Percentiles rank a stretch among this genome's conserved stretches.
These are phyloP conservation scores for Carex scoparia DNA, from an alignment of 176 grass and related monocot species.

Conservation along the genomic window DNA sequence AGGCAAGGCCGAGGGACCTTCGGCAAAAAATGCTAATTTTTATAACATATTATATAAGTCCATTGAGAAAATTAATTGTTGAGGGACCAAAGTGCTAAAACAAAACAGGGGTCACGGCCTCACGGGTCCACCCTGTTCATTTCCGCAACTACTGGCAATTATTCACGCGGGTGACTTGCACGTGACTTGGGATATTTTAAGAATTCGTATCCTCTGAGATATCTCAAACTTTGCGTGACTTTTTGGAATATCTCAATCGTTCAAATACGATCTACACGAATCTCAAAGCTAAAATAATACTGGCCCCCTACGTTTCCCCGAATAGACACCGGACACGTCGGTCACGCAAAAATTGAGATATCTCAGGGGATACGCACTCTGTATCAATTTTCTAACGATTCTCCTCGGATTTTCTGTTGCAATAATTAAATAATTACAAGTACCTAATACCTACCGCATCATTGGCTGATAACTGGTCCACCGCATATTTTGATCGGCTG, in stretches of 20 bases:
- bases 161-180: constrained; percentile 3
- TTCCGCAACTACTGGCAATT: background rate
- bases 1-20: background rate
- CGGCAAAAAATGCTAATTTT: too few species aligned
- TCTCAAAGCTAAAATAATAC: too few species aligned
- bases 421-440: background rate
- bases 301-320: too few species aligned
- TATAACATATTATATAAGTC: too few species aligned
- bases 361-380: too few species aligned
- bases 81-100: background rate
- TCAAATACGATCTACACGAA: too few species aligned
- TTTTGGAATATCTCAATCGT: too few species aligned
- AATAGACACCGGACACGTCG: too few species aligned
- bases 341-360: too few species aligned
- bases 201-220: too few species aligned
- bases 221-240: too few species aligned
- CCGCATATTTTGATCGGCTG: background rate
- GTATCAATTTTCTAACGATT: background rate
- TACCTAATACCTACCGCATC: background rate
- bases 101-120: background rate
- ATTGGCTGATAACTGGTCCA: background rate
- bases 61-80: background rate
- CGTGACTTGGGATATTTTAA: background rate
- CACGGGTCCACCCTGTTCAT: background rate
- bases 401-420: background rate